Evolutionary conservation across 306 rosid genomes (phyloP).

Genomic region (Acacia melanoxylon): DNA sequence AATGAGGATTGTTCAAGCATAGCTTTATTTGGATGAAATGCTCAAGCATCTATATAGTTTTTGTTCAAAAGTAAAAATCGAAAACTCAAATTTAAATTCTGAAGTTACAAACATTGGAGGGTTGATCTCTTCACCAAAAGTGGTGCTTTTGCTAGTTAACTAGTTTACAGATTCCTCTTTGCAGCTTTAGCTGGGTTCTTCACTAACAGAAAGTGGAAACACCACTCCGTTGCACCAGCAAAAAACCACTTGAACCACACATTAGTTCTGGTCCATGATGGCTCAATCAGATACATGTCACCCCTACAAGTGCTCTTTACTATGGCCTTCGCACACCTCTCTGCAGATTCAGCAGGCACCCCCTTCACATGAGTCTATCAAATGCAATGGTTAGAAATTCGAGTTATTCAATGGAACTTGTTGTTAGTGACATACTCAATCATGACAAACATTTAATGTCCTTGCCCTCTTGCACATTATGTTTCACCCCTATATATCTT

Average conservation of each 20-base stretch:
- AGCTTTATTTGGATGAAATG: too few relatives aligned
- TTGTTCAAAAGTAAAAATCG: too few relatives aligned
- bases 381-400: not conserved
- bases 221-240: not conserved
- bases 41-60: too few relatives aligned
- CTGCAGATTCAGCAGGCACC: slow-evolving; percentile 3
- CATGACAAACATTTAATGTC: not conserved
- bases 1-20: too few relatives aligned
- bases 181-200: not conserved
- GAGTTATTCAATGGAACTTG: not conserved
- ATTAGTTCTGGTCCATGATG: slow-evolving; percentile 5
- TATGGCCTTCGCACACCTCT: slow-evolving; percentile 19
- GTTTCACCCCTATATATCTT: too few relatives aligned
- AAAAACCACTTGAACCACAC: not conserved
- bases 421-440: not conserved
- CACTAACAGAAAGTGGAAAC: not conserved
- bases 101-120: too few relatives aligned
- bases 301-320: slow-evolving; percentile 20
- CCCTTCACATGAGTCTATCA: not conserved
- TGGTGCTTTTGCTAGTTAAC: not conserved
- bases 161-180: not conserved
- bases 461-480: not conserved
- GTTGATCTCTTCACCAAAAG: too few relatives aligned
- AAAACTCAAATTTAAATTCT: too few relatives aligned
- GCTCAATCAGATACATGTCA: slow-evolving; percentile 24